These are phyloP conservation scores for Termitomyces sp. DNA, from an alignment of 768 basidiomycete genomes.

Conservation along the genomic window DNA sequence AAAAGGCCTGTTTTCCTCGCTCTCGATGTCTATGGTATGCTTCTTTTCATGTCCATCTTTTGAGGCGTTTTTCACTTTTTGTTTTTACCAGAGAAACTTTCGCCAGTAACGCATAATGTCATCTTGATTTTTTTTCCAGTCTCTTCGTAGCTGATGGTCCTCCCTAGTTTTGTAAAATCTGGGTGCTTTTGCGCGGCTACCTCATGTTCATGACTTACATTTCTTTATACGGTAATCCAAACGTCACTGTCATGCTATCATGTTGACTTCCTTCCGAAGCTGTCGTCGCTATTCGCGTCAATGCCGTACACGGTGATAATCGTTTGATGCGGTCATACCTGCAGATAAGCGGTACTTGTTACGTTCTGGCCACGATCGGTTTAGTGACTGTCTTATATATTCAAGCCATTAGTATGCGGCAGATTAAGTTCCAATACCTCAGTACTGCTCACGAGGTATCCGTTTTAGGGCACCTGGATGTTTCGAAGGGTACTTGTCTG, in stretches of 20 bases:
- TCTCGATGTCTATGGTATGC: conserved; percentile 8
- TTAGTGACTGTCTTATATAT: conserved; percentile 1
- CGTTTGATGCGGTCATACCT: neutral
- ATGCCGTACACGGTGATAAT: conserved; percentile 4
- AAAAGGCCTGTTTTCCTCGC: conserved; percentile 3
- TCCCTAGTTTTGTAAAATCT: conserved; percentile 12
- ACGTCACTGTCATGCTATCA: neutral
- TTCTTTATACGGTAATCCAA: conserved; percentile 2
- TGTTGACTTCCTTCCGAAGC: neutral
- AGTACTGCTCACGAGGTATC: neutral
- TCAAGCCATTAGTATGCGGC: neutral
- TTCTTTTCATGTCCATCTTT: neutral
- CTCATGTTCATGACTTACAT: conserved; percentile 9
- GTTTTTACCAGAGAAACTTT: neutral
- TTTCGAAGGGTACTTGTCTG: neutral
- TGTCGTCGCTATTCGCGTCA: conserved; percentile 10
- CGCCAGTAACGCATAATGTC: neutral
- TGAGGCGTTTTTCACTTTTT: neutral
- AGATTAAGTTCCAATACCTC: neutral
- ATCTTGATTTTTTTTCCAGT: neutral
- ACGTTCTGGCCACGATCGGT: conserved; percentile 1
- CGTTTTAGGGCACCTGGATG: neutral
- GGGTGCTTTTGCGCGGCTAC: conserved; percentile 7
- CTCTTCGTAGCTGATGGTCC: neutral
- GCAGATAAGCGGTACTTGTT: conserved; percentile 6